Base-by-base conservation (phyloP, 1,284 basidiomycete species). In the Trametes sp. region DNA sequence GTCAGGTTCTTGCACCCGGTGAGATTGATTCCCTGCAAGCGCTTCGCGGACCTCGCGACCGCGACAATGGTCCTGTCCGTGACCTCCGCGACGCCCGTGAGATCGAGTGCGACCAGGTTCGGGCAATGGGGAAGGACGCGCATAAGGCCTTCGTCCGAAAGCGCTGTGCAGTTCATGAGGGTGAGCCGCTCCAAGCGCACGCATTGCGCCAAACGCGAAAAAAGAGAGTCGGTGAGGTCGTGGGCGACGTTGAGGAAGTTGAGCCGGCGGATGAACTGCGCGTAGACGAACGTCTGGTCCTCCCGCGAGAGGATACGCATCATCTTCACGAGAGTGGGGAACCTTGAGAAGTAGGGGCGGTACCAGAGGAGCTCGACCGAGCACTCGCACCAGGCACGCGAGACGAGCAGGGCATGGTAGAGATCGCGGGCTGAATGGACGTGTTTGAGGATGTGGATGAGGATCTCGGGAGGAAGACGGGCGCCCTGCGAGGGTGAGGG, bases 361-460 rank as follows among this genome's bases (percentile, higher is more conserved):
- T 96, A 92, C 97, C 97, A 99, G 23, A 99, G 84, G 21, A 98
- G 84, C 75, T 98, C 95, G 57, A 97, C 95, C 9, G 95, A 90
- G 76, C 95, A 97, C 72, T 96, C 89, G 80, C 96, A 98, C 96
- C 98, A 99, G 14, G 89, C 84, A 61, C 94, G 89, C 38, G 91
- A 96, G 35, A 98, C 96, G 59, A 92, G 87, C 61, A 98, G 83
- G 52, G 88, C 85, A 64, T 84, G 82, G 67, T 92, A 87, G 44
- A 98, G 83, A 77, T 97, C 93, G 58, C 84, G 82, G 24, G 88
- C 81, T 0, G 86, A 83, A 62, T 92, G 87, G 13, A 99, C 82
- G 69, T 95, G 88, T 63, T 91, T 92, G 69, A 99, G 85, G 70
- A 98, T 92, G 79, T 98, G 89, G n/a, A 96, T 91, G 68, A 98